Percentiles rank a stretch among this genome's conserved stretches.
These are phyloP conservation scores for Cercospora zeina DNA, from an alignment of 2,329 filamentous ascomycete species.

Conservation along the genomic window DNA sequence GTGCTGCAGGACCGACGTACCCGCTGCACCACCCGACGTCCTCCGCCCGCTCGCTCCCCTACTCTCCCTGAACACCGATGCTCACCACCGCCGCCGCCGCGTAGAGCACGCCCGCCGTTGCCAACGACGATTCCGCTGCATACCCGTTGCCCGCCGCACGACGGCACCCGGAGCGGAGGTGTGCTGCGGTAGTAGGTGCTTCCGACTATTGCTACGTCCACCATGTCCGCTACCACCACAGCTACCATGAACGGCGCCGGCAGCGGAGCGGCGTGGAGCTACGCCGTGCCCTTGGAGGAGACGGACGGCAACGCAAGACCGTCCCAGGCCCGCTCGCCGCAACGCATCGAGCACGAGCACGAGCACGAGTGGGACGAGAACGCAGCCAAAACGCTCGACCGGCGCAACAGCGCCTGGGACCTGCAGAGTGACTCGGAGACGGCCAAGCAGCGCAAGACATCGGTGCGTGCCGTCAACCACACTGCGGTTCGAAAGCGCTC, in stretches of 20 bases:
- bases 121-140: neutral
- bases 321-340: slow-evolving; percentile 10
- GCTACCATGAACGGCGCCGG: slow-evolving; percentile 19
- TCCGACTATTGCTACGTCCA: neutral
- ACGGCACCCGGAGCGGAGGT: neutral
- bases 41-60: neutral
- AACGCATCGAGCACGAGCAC: neutral
- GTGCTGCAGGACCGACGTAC: neutral
- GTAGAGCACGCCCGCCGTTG: slow-evolving; percentile 1
- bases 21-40: neutral
- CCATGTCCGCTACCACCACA: slow-evolving; percentile 1
- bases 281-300: slow-evolving; percentile 31
- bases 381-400: slow-evolving; percentile 19
- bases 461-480: slow-evolving; percentile 28
- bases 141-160: neutral
- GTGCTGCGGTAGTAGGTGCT: neutral
- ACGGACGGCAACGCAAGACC: slow-evolving; percentile 29
- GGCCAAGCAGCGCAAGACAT: slow-evolving; percentile 30
- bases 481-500: slow-evolving; percentile 35
- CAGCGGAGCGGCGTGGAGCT: slow-evolving; percentile 27
- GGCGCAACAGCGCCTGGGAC: slow-evolving; percentile 28
- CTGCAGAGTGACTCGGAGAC: slow-evolving; percentile 35
- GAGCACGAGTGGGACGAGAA: slow-evolving; percentile 18
- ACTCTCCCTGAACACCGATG: neutral
- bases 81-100: neutral